Evolutionary conservation across 495 filamentous ascomycete species (phyloP), one percentile per base, ranked within the genome.

Genomic region (Neurospora sp.): DNA sequence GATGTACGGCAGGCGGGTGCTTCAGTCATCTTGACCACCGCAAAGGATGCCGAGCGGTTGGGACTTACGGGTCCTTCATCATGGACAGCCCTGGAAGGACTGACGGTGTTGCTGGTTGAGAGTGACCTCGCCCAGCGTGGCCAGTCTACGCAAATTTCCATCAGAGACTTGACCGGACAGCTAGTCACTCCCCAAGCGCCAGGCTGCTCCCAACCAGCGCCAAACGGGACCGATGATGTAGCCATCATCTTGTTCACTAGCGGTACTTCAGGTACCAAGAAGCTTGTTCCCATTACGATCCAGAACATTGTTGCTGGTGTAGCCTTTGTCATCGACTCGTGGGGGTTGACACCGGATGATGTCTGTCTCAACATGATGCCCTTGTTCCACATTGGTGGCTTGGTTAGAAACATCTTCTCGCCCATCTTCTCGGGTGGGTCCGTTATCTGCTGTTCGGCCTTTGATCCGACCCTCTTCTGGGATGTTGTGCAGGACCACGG

Each of bases 401-500:
- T 84, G 14, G 74, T 85, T 41, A 77, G 83, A 70, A 84, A 83
- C 74, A 77, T 85, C 27, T 79, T 84, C 46, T 81, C 81, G 44
- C 83, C 83, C 6, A 77, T 83, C 8, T 74, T 84, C 37, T 81
- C 83, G 4, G 83, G 82, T 5, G 83, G 84, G 14, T 81, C 82
- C 0, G 77, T 78, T 4, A 84, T 86, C 20, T 83, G 84, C 76
- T 85, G 84, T 39, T 76, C 81, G 8, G 80, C 80, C 4, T 86
- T 87, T 71, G 84, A 85, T 66, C 79, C 84, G n/a, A 83, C 79
- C 72, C 77, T 83, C 27, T 86, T 87, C 73, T 86, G 84, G 84
- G 84, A 84, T 73, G 76, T 81, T n/a, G 78, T 85, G 27, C 78
- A 84, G 73, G 75, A 78, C 23, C 72, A 78, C 20, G 70, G 73